Evolutionary conservation across 805 yeast genomes (phyloP), one percentile per base, ranked within the genome.

Genomic region (Kuraishia piskuri): DNA sequence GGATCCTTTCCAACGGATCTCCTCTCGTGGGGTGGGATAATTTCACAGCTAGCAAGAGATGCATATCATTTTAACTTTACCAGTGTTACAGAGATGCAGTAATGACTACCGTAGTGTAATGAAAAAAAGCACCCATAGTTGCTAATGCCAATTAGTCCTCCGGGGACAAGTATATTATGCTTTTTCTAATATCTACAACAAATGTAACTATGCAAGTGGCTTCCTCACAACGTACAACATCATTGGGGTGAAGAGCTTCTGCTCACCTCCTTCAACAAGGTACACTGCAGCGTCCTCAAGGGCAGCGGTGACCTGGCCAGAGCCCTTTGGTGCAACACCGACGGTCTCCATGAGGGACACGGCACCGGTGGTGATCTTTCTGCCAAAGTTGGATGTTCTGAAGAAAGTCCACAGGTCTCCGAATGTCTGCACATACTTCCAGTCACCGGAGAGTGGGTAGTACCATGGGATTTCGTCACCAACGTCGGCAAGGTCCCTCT

Each of bases 261-360:
- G 78, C 71, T 78, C 79, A 69, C 97, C 99, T 71, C 99, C 99
- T 54, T 83, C 88, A 54, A 91, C 97, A 65, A 94, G 80, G 70
- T 90, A 91, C 56, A 92, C 84, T 54, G 98, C 98, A 57, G 99
- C 99, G 68, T 91, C 94, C 75, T 94, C 99, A 60, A 94, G 80
- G 26, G 98, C 98, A 57, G 72, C 78, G 46, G 98, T 90, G 59
- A 94, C 97, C 75, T 89, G 84, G 66, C 78, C 79, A 20, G 92
- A 88, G 56, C 97, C 99, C 71, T 86, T 82, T 67, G 98, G 97
- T 49, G 97, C 97, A 54, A 94, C 61, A 55, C 96, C 94, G 26
- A 90, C 51, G 65, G 72, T 82, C 75, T 94, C 99, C 78, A 94
- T 70, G n/a, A 83, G 61, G 20, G 90, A 86, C 55, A 92, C 91